A percentile compares a stretch with the other conserved stretches of the same genome.
Evolutionary conservation across 2,329 filamentous ascomycete genomes (phyloP).

Genomic region (Periconia macrospinosa): DNA sequence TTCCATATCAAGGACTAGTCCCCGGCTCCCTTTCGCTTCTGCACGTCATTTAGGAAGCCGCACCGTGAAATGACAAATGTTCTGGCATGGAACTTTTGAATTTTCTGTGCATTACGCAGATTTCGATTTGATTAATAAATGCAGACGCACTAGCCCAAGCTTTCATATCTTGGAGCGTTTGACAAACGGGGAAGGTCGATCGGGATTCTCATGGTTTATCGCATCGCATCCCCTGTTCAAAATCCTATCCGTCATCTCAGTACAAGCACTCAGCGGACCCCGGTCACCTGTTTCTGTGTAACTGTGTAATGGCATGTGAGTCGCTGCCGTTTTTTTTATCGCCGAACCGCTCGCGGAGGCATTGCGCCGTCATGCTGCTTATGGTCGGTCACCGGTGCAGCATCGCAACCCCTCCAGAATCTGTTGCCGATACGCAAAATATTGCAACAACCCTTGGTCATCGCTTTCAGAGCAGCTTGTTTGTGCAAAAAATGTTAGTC

Average conservation of each 20-base stretch:
- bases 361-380: too few relatives aligned
- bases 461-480: too few relatives aligned
- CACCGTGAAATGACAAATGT: background rate
- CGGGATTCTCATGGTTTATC: background rate
- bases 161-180: background rate
- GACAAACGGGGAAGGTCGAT: background rate
- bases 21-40: background rate
- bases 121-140: too few relatives aligned
- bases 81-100: background rate
- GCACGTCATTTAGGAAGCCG: conserved; percentile 6
- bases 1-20: too few relatives aligned
- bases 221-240: background rate
- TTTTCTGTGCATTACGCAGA: background rate
- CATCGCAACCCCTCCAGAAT: too few relatives aligned
- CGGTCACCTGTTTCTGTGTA: background rate
- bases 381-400: too few relatives aligned
- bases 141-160: too few relatives aligned
- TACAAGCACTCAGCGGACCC: background rate
- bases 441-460: too few relatives aligned
- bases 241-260: background rate
- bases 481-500: too few relatives aligned
- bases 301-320: too few relatives aligned
- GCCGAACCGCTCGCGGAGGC: too few relatives aligned
- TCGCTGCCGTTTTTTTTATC: background rate
- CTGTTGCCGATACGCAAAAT: too few relatives aligned